Conservation (phyloP, 768 basidiomycete genomes). For the Trametes meyenii region DNA sequence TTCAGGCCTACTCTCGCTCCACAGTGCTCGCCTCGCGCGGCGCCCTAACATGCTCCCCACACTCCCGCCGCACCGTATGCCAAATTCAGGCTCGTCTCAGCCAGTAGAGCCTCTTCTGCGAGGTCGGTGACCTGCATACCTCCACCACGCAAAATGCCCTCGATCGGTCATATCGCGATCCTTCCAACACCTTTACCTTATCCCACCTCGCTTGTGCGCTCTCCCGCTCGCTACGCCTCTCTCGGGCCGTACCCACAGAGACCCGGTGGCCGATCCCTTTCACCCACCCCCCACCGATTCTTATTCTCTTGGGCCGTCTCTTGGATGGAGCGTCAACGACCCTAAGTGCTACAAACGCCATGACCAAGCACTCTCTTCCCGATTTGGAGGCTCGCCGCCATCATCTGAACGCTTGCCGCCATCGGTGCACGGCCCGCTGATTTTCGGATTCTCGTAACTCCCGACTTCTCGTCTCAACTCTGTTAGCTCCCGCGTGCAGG, state of each 20-base stretch:
- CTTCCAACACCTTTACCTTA: not conserved
- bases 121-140: too few relatives aligned
- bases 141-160: not conserved
- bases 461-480: not conserved
- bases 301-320: too few relatives aligned
- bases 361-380: not conserved
- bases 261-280: too few relatives aligned
- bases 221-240: too few relatives aligned
- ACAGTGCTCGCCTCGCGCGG: too few relatives aligned
- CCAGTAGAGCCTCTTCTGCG: too few relatives aligned
- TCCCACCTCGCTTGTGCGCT: not conserved
- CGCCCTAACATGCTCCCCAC: not conserved
- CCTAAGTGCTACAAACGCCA: not conserved
- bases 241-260: too few relatives aligned
- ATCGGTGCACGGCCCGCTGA: not conserved
- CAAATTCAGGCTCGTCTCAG: not conserved
- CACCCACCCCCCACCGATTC: too few relatives aligned
- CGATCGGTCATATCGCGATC: constrained; percentile 9
- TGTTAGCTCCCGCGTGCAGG: not conserved
- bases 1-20: not conserved
- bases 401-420: not conserved
- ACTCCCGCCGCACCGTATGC: not conserved
- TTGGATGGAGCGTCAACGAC: not conserved
- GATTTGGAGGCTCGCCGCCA: not conserved
- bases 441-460: constrained; percentile 10